phyloP scores from a whole-genome alignment of 106 monocot genomes.

The Xerophyta viscosa region DNA sequence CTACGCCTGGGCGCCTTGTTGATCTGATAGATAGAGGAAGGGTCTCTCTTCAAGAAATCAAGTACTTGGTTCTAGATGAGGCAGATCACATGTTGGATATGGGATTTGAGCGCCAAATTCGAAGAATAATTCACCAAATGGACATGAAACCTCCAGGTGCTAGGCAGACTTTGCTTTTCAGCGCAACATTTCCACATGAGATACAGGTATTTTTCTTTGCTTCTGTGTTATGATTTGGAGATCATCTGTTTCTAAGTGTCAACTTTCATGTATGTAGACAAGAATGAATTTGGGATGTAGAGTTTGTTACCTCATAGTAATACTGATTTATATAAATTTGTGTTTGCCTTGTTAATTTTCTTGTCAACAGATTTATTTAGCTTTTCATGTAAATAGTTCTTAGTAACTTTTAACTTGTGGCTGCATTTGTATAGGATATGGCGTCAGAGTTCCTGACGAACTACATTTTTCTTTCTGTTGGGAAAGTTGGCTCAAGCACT shows the following conservation, averaged over 20 bases:
- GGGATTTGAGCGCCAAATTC: not conserved
- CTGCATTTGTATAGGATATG: conserved; percentile 32
- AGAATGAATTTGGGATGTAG: too few relatives aligned
- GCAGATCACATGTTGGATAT: not conserved
- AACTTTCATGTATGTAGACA: too few relatives aligned
- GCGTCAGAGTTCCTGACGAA: conserved; percentile 49
- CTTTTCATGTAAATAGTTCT: too few relatives aligned
- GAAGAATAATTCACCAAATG: not conserved
- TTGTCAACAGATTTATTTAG: too few relatives aligned
- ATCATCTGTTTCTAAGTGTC: too few relatives aligned
- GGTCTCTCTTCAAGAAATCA: not conserved
- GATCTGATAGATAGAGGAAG: not conserved
- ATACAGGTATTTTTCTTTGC: too few relatives aligned
- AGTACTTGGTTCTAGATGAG: not conserved
- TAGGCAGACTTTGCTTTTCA: not conserved
- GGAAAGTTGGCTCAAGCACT: conserved; percentile 62
- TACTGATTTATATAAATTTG: too few relatives aligned
- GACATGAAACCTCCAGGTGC: not conserved
- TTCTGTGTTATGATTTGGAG: too few relatives aligned
- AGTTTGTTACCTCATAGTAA: too few relatives aligned
- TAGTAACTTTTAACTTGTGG: too few relatives aligned
- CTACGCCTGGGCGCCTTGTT: not conserved
- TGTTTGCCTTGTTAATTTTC: too few relatives aligned
- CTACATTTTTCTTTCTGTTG: conserved; percentile 55
- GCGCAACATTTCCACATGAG: not conserved